Base-by-base conservation (phyloP, 2,329 filamentous ascomycete genomes). In the Aspergillus costaricaensis region DNA sequence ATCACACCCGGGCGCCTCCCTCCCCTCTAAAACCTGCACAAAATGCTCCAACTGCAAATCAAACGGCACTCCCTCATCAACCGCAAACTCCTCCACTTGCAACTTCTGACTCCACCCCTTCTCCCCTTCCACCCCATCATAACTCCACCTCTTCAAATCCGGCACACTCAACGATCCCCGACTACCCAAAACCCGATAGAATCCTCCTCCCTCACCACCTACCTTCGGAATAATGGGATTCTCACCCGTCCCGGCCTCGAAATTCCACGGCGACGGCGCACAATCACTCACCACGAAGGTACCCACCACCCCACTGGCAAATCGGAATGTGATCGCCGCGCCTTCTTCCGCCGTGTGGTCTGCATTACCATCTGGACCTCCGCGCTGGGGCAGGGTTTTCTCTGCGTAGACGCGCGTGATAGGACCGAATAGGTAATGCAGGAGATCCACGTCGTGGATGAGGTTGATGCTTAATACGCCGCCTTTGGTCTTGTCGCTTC, bases 361-460 rank as follows among this genome's bases (percentile, higher is more conserved):
- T 0, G 67, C 66, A 3, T 61, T 30, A 10, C 62, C 0, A 74
- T 73, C n/a, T 30, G 27, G 27, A 10, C n/a, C 4, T 4, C 27
- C 27, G 0, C 85, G 76, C 36, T 80, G 79, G 0, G 81, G 77
- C 0, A 68, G 51, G 0, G 77, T 81, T 53, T 76, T 73, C 64
- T 87, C 82, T 0, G 82, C 84, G 36, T 82, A 80, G 0, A 87
- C 80, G 0, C 81, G 74, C 0, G 69, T 67, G 25, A 88, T 82
- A 0, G 82, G 80, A 0, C 84, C 84, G 25, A 87, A 79, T 1
- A 87, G 72, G 68, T 82, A 81, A 50, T 86, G 84, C 17, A 88
- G 73, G 0, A 86, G 72, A 61, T 87, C 85, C 41, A 87, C 74
- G 53, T 88, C 85, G 65, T 88, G 85, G n/a, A 87, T 80, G 47